These are phyloP conservation scores for Protomyces pachydermus DNA, from an alignment of 1,139 yeast genomes.

Conservation along the genomic window DNA sequence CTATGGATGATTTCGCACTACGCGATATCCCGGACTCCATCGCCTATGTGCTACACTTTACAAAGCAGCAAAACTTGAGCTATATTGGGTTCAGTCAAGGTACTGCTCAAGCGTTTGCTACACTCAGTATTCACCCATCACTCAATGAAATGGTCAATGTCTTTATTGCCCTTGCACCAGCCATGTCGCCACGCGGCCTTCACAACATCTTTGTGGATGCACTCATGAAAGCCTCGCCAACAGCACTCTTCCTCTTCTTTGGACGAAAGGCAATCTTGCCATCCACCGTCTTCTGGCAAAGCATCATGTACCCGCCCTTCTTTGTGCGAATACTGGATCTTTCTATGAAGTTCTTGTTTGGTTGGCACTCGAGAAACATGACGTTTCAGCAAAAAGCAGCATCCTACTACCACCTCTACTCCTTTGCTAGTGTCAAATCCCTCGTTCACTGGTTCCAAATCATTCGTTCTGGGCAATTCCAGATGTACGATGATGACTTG, in stretches of 20 bases:
- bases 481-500: slow-evolving; percentile 71
- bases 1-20: slow-evolving; percentile 78
- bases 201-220: slow-evolving; percentile 71
- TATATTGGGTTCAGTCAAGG: slow-evolving; percentile 91
- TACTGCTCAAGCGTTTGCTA: slow-evolving; percentile 83
- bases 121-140: slow-evolving; percentile 63
- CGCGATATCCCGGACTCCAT: slow-evolving; percentile 76
- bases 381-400: slow-evolving; percentile 65
- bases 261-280: slow-evolving; percentile 71
- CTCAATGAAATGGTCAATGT: slow-evolving; percentile 64
- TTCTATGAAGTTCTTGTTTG: slow-evolving; percentile 61
- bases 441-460: slow-evolving; percentile 98
- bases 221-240: slow-evolving; percentile 72
- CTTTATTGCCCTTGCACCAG: slow-evolving; percentile 83
- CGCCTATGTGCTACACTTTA: slow-evolving; percentile 53
- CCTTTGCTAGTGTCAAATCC: slow-evolving; percentile 84
- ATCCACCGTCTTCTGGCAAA: slow-evolving; percentile 76
- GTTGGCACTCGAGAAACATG: slow-evolving; percentile 73
- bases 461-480: slow-evolving; percentile 70
- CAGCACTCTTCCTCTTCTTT: slow-evolving; percentile 64
- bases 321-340: slow-evolving; percentile 68
- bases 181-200: slow-evolving; percentile 86
- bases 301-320: slow-evolving; percentile 64
- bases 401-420: slow-evolving; percentile 76
- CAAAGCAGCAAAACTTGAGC: slow-evolving; percentile 46